Conservation (phyloP, 2,329 filamentous ascomycete genomes). For the Tolypocladium album region DNA sequence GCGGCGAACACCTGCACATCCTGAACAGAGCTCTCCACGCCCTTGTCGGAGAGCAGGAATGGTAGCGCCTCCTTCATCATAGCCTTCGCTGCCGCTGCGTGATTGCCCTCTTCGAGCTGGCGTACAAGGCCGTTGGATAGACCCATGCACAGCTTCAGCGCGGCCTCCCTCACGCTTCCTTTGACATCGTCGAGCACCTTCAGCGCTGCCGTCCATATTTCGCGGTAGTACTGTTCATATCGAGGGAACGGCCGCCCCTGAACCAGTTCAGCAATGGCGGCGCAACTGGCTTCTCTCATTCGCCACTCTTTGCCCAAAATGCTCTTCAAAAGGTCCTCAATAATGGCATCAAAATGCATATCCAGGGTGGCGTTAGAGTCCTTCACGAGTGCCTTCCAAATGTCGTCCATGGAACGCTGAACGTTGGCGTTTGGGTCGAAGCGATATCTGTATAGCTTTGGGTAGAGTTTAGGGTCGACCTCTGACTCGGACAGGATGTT, state of each 20-base stretch:
- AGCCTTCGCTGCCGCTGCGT: constrained; percentile 56
- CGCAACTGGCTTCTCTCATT: constrained; percentile 83
- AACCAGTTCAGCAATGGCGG: constrained; percentile 78
- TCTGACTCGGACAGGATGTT: constrained; percentile 82
- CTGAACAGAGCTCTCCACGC: constrained; percentile 77
- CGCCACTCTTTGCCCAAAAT: constrained; percentile 90
- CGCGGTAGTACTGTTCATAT: constrained; percentile 75
- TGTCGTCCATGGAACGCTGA: constrained; percentile 90
- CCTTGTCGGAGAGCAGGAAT: constrained; percentile 80
- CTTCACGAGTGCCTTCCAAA: constrained; percentile 94
- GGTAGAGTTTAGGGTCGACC: constrained; percentile 87
- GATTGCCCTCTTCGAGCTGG: constrained; percentile 69
- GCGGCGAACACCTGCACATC: constrained; percentile 80
- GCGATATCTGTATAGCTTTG: constrained; percentile 86
- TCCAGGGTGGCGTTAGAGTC: constrained; percentile 70
- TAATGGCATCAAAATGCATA: constrained; percentile 75
- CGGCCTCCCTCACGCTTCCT: constrained; percentile 71
- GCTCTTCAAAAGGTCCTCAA: constrained; percentile 75
- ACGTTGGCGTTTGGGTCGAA: constrained; percentile 95
- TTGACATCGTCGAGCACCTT: constrained; percentile 97
- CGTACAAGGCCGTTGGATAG: constrained; percentile 79
- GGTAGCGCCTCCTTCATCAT: constrained; percentile 84
- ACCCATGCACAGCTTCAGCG: constrained; percentile 70
- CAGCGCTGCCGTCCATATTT: constrained; percentile 78
- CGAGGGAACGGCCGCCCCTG: constrained; percentile 65